Conservation (phyloP, 2,329 filamentous ascomycete genomes). For the Aaosphaeria pasadenensis region DNA sequence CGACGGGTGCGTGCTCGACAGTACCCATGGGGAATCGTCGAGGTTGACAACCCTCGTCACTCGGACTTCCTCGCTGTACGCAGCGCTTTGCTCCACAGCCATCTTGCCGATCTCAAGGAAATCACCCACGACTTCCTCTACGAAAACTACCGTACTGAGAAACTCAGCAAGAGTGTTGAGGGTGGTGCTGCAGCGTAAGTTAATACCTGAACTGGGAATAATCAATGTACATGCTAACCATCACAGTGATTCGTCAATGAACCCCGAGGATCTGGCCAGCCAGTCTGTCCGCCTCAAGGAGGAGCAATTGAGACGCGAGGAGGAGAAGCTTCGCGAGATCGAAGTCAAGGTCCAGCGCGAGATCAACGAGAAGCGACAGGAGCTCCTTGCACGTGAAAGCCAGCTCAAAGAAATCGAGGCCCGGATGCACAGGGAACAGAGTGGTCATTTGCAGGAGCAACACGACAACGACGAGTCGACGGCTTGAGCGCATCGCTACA, state of each 20-base stretch:
- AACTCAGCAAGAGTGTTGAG: slow-evolving; percentile 98
- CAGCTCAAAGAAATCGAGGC: slow-evolving; percentile 99
- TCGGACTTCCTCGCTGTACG: slow-evolving; percentile 97
- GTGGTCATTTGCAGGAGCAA: slow-evolving; percentile 35
- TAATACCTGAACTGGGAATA: neutral
- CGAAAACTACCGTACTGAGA: slow-evolving; percentile 99
- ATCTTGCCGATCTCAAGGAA: slow-evolving; percentile 97
- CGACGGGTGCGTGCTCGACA: slow-evolving; percentile 90
- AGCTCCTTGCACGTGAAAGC: slow-evolving; percentile 93
- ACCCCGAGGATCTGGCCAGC: slow-evolving; percentile 93
- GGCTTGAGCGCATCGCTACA: slow-evolving; percentile 17
- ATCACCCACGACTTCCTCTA: slow-evolving; percentile 99
- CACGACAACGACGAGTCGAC: slow-evolving; percentile 19
- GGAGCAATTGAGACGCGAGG: slow-evolving; percentile 96
- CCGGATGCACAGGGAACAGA: slow-evolving; percentile 86
- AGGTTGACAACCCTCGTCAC: slow-evolving; percentile 98
- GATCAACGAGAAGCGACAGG: slow-evolving; percentile 99
- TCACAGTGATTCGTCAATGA: slow-evolving; percentile 78
- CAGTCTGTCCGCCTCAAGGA: slow-evolving; percentile 99
- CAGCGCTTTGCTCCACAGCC: slow-evolving; percentile 93
- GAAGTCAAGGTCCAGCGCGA: slow-evolving; percentile 99
- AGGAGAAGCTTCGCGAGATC: slow-evolving; percentile 99
- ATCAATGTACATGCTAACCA: neutral
- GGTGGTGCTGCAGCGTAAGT: slow-evolving; percentile 84
- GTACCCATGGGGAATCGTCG: slow-evolving; percentile 98